Evolutionary conservation across 2,329 filamentous ascomycete species (phyloP).

Genomic region (Clonostachys byssicola): DNA sequence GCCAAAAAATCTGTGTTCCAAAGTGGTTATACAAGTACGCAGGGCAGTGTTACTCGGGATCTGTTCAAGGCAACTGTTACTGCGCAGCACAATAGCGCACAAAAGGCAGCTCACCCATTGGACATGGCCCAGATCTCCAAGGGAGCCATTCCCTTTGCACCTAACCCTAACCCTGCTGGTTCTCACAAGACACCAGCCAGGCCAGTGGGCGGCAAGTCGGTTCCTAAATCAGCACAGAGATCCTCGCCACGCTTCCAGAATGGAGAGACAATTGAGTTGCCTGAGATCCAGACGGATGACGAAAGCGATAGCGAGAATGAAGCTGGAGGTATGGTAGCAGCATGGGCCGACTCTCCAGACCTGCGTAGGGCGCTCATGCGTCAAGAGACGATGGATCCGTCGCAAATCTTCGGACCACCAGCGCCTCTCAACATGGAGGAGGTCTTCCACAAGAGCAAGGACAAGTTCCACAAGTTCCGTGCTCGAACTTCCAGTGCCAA

Average conservation of each 20-base stretch:
- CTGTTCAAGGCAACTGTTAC: constrained; percentile 65
- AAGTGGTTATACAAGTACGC: constrained; percentile 56
- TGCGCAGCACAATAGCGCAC: constrained; percentile 61
- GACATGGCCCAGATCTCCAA: constrained; percentile 87
- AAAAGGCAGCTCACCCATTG: constrained; percentile 63
- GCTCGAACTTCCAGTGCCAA: constrained; percentile 91
- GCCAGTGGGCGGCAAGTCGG: constrained; percentile 46
- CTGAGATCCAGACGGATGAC: constrained; percentile 92
- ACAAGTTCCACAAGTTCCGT: constrained; percentile 81
- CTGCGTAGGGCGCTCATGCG: constrained; percentile 70
- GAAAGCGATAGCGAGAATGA: constrained; percentile 79
- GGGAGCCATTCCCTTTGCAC: constrained; percentile 84
- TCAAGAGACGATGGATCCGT: constrained; percentile 83
- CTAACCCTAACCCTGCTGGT: constrained; percentile 54
- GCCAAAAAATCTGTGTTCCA: constrained; percentile 56
- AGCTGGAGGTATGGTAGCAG: constrained; percentile 46
- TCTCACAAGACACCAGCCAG: constrained; percentile 70
- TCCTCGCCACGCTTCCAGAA: constrained; percentile 84
- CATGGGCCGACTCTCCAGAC: constrained; percentile 87
- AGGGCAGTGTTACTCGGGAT: constrained; percentile 47
- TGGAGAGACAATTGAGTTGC: constrained; percentile 85
- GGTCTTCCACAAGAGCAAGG: constrained; percentile 87
- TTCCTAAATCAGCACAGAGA: constrained; percentile 54
- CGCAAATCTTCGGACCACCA: constrained; percentile 84
- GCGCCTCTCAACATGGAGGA: constrained; percentile 91